These are phyloP conservation scores for Solanum hybrid DNA, from an alignment of 305 asterid species.

Conservation along the genomic window DNA sequence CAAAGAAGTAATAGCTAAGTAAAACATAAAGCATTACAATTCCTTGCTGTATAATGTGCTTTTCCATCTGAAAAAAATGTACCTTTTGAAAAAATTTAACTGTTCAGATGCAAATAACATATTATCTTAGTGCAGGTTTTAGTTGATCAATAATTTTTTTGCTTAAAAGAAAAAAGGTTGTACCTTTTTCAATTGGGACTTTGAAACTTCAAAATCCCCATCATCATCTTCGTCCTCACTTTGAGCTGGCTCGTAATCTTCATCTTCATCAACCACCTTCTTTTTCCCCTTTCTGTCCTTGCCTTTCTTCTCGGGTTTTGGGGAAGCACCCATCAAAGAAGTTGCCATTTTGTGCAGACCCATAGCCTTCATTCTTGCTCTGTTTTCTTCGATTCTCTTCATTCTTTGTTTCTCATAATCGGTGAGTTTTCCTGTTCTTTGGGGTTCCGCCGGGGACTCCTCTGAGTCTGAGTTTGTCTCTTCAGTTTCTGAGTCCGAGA, in stretches of 20 bases:
- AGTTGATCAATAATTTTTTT: not conserved
- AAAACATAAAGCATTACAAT: not conserved
- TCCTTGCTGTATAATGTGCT: not conserved
- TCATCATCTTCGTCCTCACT: slow-evolving; percentile 46
- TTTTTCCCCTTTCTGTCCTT: slow-evolving; percentile 41
- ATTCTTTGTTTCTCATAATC: slow-evolving; percentile 63
- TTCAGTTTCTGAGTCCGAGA: slow-evolving; percentile 3
- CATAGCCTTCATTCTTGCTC: slow-evolving; percentile 70
- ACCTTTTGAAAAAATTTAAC: not conserved
- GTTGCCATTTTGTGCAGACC: slow-evolving; percentile 65
- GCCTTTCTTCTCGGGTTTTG: slow-evolving; percentile 27
- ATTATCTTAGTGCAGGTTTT: not conserved
- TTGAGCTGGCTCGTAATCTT: slow-evolving; percentile 72
- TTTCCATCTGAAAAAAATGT: not conserved
- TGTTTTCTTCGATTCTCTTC: slow-evolving; percentile 73
- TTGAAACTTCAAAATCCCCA: slow-evolving; percentile 28
- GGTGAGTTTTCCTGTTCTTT: slow-evolving; percentile 12
- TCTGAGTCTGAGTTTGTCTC: slow-evolving; percentile 9
- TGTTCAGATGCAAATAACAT: not conserved
- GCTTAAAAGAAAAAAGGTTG: not conserved
- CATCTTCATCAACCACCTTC: slow-evolving; percentile 41
- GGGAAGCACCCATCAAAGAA: slow-evolving; percentile 37
- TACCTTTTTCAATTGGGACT: slow-evolving; percentile 33
- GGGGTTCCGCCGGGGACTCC: slow-evolving; percentile 9
- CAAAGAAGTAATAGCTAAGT: not conserved